Conservation (phyloP, 225 moss, liverwort and hornwort species). For the Antitrichia curtipendula region DNA sequence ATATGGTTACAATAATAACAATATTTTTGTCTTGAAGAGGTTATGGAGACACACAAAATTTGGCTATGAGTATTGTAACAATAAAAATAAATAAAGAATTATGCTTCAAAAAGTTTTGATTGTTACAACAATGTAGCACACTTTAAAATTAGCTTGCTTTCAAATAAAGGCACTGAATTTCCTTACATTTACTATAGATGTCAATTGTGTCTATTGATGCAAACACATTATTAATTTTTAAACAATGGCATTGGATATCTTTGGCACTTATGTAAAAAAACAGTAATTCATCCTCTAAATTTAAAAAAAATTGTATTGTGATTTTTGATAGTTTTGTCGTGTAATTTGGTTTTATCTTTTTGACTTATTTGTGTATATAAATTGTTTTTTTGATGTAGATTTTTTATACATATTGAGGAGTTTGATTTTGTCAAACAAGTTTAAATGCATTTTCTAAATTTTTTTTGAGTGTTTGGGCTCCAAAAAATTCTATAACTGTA, state of each 20-base stretch:
- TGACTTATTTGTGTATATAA: not conserved
- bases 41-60: not conserved
- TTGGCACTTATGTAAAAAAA: not conserved
- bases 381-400: not conserved
- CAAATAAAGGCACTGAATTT: not conserved
- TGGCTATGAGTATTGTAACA: not conserved
- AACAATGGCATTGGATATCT: not conserved
- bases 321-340: not conserved
- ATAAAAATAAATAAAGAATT: not conserved
- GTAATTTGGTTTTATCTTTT: not conserved
- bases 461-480: not conserved
- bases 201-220: not conserved
- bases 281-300: rapidly evolving
- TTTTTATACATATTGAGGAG: not conserved
- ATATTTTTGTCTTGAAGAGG: not conserved
- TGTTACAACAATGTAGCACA: not conserved
- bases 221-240: not conserved
- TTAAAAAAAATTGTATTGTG: not conserved
- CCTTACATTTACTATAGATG: not conserved
- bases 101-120: not conserved
- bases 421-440: not conserved
- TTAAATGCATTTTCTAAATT: not conserved
- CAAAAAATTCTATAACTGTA: not conserved
- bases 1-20: too few species aligned
- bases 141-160: not conserved